Evolutionary conservation across 495 filamentous ascomycete genomes (phyloP).

Genomic region (Aspergillus carlsbadensis): DNA sequence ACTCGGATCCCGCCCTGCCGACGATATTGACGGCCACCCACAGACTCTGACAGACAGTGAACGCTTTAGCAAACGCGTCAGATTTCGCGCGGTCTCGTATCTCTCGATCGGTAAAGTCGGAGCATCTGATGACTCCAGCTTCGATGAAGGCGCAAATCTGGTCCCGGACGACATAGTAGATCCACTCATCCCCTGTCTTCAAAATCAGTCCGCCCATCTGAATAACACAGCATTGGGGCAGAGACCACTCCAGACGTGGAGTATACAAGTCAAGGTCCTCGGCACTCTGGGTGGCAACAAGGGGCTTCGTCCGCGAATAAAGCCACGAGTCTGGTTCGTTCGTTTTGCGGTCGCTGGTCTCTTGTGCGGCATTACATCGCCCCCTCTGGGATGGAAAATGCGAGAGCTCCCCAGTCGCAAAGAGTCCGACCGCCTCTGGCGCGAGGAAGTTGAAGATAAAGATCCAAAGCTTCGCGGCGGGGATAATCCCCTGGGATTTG

Average conservation of each 20-base stretch:
- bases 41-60: constrained; percentile 4
- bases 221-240: neutral
- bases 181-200: constrained; percentile 2
- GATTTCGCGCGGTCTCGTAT: constrained; percentile 8
- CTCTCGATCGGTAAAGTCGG: constrained; percentile 2
- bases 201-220: neutral
- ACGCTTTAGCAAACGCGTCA: constrained; percentile 5
- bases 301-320: neutral
- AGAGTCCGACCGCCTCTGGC: neutral
- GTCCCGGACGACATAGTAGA: constrained; percentile 7
- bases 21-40: constrained; percentile 10
- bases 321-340: neutral
- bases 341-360: neutral
- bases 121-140: neutral
- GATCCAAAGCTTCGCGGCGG: neutral
- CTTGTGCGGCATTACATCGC: constrained; percentile 2
- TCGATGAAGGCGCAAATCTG: constrained; percentile 4
- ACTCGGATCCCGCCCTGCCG: neutral
- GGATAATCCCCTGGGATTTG: neutral
- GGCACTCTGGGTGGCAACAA: neutral
- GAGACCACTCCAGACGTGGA: neutral
- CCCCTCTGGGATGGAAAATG: neutral
- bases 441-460: neutral
- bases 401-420: constrained; percentile 4
- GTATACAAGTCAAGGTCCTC: neutral